These are phyloP conservation scores for Colletotrichum magnum DNA, from an alignment of 2,329 filamentous ascomycete species.

Conservation along the genomic window DNA sequence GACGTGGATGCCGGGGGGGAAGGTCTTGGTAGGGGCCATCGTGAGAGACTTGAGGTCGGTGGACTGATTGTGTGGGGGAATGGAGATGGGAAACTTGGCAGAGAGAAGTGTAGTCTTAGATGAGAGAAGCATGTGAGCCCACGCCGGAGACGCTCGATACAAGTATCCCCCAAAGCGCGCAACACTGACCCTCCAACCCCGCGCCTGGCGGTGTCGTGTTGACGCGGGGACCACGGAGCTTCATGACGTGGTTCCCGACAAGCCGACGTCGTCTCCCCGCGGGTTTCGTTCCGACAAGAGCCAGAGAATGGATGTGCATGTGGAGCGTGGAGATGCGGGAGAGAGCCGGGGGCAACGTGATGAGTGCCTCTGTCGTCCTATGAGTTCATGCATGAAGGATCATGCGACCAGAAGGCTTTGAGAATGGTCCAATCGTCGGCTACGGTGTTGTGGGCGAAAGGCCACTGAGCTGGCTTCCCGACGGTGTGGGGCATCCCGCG, in stretches of 20 bases:
- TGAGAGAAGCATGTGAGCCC: background rate
- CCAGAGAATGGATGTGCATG: background rate
- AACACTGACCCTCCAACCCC: slow-evolving; percentile 10
- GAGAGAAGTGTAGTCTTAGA: background rate
- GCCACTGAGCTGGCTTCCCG: slow-evolving; percentile 13
- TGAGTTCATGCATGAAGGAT: background rate
- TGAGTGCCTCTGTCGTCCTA: background rate
- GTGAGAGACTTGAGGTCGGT: slow-evolving; percentile 45
- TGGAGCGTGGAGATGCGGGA: slow-evolving; percentile 5
- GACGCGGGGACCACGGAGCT: slow-evolving; percentile 11
- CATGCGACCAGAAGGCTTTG: background rate
- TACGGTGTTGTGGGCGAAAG: background rate
- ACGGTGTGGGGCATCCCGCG: background rate
- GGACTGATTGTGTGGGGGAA: background rate
- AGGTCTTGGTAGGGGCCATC: slow-evolving; percentile 49
- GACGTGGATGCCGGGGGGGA: slow-evolving; percentile 68
- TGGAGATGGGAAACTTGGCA: background rate
- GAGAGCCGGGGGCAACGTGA: background rate
- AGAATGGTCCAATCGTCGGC: background rate
- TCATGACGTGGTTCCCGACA: slow-evolving; percentile 26
- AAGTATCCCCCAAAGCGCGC: slow-evolving; percentile 4
- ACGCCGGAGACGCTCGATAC: slow-evolving; percentile 2
- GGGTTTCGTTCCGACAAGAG: slow-evolving; percentile 20
- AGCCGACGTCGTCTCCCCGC: slow-evolving; percentile 21
- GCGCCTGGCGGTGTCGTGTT: background rate